Evolutionary conservation across 2,329 filamentous ascomycete genomes (phyloP).

Genomic region (Sclerotinia minor): DNA sequence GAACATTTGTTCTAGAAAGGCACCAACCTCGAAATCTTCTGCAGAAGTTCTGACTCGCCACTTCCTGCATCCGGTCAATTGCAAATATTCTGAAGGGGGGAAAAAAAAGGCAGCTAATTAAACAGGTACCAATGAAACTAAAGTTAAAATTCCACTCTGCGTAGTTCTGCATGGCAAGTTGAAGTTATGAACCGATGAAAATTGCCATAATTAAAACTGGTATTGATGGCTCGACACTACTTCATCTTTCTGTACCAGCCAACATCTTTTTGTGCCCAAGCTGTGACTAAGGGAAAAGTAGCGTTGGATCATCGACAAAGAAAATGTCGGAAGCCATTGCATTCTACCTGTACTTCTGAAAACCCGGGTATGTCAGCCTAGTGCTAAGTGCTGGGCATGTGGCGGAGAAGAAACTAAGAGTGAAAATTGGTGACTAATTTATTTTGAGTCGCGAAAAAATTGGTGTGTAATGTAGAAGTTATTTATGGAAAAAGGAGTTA

Average conservation of each 20-base stretch:
- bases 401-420: slow-evolving; percentile 16
- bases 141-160: neutral
- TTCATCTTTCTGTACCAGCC: slow-evolving; percentile 21
- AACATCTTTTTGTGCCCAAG: slow-evolving; percentile 16
- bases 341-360: slow-evolving; percentile 25
- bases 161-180: slow-evolving; percentile 13
- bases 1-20: slow-evolving; percentile 24
- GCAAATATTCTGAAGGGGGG: neutral
- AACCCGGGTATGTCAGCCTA: slow-evolving; percentile 25
- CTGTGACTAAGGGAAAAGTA: slow-evolving; percentile 19
- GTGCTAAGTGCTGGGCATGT: slow-evolving; percentile 22
- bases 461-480: slow-evolving; percentile 6
- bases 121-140: neutral
- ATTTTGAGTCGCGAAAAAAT: slow-evolving; percentile 26
- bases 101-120: neutral
- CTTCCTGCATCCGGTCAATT: slow-evolving; percentile 21
- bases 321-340: slow-evolving; percentile 24
- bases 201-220: slow-evolving; percentile 16
- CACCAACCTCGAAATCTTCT: slow-evolving; percentile 17
- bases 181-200: slow-evolving; percentile 18
- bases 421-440: slow-evolving; percentile 23
- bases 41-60: slow-evolving; percentile 22
- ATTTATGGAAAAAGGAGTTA: slow-evolving; percentile 7
- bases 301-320: slow-evolving; percentile 2
- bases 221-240: slow-evolving; percentile 22